A percentile compares a stretch with the other conserved stretches of the same genome.
phyloP scores from a whole-genome alignment of 2,329 filamentous ascomycete genomes.

The Byssothecium circinans region DNA sequence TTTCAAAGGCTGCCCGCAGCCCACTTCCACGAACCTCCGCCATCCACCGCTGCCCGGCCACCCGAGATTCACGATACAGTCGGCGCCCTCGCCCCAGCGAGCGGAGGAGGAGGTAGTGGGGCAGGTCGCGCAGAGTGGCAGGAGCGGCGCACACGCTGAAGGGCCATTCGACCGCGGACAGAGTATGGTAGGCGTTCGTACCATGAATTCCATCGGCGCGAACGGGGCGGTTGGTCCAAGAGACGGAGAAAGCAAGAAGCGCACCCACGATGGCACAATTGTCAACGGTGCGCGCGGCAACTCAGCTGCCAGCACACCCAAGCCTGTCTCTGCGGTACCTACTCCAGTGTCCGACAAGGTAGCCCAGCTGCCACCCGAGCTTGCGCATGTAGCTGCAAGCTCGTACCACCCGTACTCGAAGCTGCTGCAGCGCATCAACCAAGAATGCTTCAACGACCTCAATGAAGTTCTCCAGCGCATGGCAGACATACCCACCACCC shows the following conservation, averaged over 20 bases:
- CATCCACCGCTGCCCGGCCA: background rate
- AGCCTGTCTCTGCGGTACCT: constrained; percentile 9
- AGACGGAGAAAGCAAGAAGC: constrained; percentile 36
- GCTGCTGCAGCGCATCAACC: constrained; percentile 76
- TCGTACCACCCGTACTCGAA: constrained; percentile 73
- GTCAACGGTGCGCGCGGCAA: constrained; percentile 35
- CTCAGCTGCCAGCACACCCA: constrained; percentile 14
- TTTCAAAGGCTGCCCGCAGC: too few relatives aligned
- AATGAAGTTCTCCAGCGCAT: constrained; percentile 70
- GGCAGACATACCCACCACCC: constrained; percentile 64
- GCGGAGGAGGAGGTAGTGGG: constrained; percentile 12
- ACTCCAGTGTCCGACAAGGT: constrained; percentile 20
- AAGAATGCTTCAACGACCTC: constrained; percentile 80
- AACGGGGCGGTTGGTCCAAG: constrained; percentile 35
- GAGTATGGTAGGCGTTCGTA: constrained; percentile 53
- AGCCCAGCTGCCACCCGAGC: constrained; percentile 51
- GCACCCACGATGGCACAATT: constrained; percentile 31
- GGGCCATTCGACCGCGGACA: constrained; percentile 31
- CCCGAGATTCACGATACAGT: constrained; percentile 17
- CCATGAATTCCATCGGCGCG: constrained; percentile 51
- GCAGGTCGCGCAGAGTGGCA: constrained; percentile 18
- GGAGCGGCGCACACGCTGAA: constrained; percentile 36
- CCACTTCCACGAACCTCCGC: constrained; percentile 3
- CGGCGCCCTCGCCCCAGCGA: constrained; percentile 10
- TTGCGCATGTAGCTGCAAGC: constrained; percentile 69